phyloP scores from a whole-genome alignment of 2,329 filamentous ascomycete species.

The Cryphonectria parasitica region DNA sequence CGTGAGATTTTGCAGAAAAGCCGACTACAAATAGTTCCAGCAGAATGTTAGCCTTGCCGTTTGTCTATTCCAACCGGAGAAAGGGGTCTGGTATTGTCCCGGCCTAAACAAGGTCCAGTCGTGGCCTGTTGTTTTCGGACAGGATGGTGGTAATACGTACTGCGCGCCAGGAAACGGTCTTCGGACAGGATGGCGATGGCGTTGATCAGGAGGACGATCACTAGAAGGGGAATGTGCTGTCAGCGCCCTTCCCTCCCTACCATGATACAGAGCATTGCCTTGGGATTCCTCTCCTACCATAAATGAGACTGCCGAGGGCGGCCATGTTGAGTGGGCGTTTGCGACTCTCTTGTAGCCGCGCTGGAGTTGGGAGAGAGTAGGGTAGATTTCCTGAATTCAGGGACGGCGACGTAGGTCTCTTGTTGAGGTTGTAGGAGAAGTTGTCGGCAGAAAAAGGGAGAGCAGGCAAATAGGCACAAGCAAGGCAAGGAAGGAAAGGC shows the following conservation, averaged over 20 bases:
- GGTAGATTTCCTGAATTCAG: not conserved
- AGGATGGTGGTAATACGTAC: conserved; percentile 50
- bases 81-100: not conserved
- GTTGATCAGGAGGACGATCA: conserved; percentile 87
- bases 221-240: conserved; percentile 45
- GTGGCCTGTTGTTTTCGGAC: not conserved
- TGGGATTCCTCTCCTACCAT: conserved; percentile 53
- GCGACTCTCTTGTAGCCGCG: conserved; percentile 23
- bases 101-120: not conserved
- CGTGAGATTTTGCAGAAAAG: conserved; percentile 71
- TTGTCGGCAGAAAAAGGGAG: not conserved
- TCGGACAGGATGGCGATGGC: conserved; percentile 92
- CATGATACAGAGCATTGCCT: conserved; percentile 24
- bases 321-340: conserved; percentile 57
- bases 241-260: too few species aligned
- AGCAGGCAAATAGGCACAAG: not conserved
- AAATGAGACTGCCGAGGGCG: conserved; percentile 73
- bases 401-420: not conserved
- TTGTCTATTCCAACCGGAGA: not conserved
- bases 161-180: conserved; percentile 88
- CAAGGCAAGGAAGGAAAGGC: not conserved
- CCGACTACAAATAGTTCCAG: conserved; percentile 75
- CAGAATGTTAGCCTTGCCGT: conserved; percentile 30
- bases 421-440: not conserved
- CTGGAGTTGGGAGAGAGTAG: not conserved